phyloP scores from a whole-genome alignment of 768 basidiomycete species.

The Phylloporus sp. region DNA sequence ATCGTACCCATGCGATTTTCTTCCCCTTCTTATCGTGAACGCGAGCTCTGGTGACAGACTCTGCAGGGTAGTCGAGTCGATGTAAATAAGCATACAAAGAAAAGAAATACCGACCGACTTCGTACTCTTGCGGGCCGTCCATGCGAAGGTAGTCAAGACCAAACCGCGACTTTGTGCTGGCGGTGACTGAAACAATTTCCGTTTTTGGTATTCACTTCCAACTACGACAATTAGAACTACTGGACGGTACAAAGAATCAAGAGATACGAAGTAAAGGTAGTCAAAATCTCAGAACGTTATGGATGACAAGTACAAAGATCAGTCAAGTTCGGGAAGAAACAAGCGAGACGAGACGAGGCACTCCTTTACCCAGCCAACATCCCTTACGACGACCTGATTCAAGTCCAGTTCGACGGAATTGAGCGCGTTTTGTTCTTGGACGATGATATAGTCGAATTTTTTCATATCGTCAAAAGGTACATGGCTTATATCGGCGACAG shows the following conservation, averaged over 20 bases:
- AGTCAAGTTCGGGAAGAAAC: constrained; percentile 28
- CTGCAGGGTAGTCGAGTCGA: constrained; percentile 29
- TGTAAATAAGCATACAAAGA: neutral
- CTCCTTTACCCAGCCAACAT: constrained; percentile 73
- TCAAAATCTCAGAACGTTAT: constrained; percentile 5
- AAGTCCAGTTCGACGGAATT: constrained; percentile 27
- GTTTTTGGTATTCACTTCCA: constrained; percentile 5
- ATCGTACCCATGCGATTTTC: constrained; percentile 47
- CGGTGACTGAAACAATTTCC: constrained; percentile 17
- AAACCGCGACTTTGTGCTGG: neutral
- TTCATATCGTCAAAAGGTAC: constrained; percentile 22
- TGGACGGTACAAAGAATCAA: neutral
- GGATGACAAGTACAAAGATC: neutral
- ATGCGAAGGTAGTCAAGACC: constrained; percentile 22
- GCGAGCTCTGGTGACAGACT: constrained; percentile 49
- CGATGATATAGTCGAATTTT: constrained; percentile 60
- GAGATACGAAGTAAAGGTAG: neutral
- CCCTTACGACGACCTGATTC: constrained; percentile 37
- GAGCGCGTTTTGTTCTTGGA: constrained; percentile 38
- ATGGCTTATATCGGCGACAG: constrained; percentile 42
- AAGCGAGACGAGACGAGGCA: constrained; percentile 63
- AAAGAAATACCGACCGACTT: constrained; percentile 52
- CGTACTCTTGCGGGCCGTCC: constrained; percentile 48
- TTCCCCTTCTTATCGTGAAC: constrained; percentile 43
- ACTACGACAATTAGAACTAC: constrained; percentile 4